Percentiles rank a stretch among this genome's conserved stretches.
These are phyloP conservation scores for Aspergillus thermomutatus DNA, from an alignment of 2,329 filamentous ascomycete genomes.

Conservation along the genomic window DNA sequence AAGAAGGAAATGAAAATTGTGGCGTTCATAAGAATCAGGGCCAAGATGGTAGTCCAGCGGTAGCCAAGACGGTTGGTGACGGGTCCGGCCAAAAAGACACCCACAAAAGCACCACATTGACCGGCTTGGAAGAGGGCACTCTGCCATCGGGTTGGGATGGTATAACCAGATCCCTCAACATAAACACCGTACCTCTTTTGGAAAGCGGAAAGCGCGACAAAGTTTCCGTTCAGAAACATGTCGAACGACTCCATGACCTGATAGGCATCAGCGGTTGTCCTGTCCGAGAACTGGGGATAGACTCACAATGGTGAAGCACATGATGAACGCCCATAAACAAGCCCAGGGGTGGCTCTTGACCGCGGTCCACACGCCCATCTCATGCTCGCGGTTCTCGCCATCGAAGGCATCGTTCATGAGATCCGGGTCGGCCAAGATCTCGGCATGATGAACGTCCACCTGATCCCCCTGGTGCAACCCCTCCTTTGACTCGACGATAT, in stretches of 20 bases:
- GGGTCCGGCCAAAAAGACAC: constrained; percentile 59
- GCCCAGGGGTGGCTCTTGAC: constrained; percentile 44
- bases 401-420: constrained; percentile 42
- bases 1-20: constrained; percentile 62
- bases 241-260: constrained; percentile 53
- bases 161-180: constrained; percentile 6
- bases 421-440: constrained; percentile 35
- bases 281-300: too few relatives aligned
- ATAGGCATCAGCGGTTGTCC: too few relatives aligned
- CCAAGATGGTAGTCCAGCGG: constrained; percentile 56
- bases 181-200: constrained; percentile 37
- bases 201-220: constrained; percentile 44
- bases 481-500: too few relatives aligned
- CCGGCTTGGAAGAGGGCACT: constrained; percentile 55
- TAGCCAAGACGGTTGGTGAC: constrained; percentile 59
- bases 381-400: constrained; percentile 45
- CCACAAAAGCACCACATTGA: constrained; percentile 58
- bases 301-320: constrained; percentile 52
- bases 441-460: constrained; percentile 28
- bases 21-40: constrained; percentile 55
- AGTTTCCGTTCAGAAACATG: constrained; percentile 49
- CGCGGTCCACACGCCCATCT: constrained; percentile 40
- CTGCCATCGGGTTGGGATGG: constrained; percentile 48
- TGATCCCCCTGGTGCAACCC: too few relatives aligned
- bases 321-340: constrained; percentile 47